Base-by-base conservation (phyloP, 129 eudicot genomes). In the Pseudognaphalium luteoalbum region DNA sequence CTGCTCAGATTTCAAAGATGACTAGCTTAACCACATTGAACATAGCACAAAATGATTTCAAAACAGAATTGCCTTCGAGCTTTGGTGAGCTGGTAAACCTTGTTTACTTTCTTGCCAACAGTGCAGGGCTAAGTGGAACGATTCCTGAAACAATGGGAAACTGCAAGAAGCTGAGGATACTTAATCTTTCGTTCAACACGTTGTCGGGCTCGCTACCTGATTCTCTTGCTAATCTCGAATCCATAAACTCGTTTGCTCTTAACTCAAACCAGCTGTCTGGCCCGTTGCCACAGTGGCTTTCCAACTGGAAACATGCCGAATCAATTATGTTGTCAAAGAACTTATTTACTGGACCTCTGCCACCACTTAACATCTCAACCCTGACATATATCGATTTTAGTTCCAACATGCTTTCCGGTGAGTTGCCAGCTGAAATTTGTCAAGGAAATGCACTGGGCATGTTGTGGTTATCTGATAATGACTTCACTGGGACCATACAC, bases 131-230 rank as follows among this genome's bases (percentile, higher is more conserved):
- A 32, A 79, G 81, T 41, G 98, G 97, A 15, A 42, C 63, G 6
- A 90, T 93, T 56, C 98, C 98, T 12, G 75, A 81, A 12, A 61
- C 88, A 68, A 62, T 93, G 71, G 96, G 97, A 74, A 91, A 86
- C 71, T 93, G 97, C 84, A 88, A 72, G 84, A 91, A 83, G 80
- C 82, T 93, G 74, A 84, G 83, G 68, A 77, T 78, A 50, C 51
- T 91, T 4, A 76, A 86, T 74, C 81, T 93, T 37, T 87, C 97
- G 28, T 88, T 82, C 72, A 93, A 93, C 83, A 84, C 78, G 15
- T 78, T 93, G 34, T 79, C 90, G 4, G 97, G 98, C 35, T 75
- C 83, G 0, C 79, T 93, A 73, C 98, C 97, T 10, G 85, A 83
- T 70, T 75, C 73, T 70, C 91, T 93, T 64, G 80, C 90, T 21